Evolutionary conservation across 1,139 yeast genomes (phyloP).

Genomic region (Komagataea norvegica): DNA sequence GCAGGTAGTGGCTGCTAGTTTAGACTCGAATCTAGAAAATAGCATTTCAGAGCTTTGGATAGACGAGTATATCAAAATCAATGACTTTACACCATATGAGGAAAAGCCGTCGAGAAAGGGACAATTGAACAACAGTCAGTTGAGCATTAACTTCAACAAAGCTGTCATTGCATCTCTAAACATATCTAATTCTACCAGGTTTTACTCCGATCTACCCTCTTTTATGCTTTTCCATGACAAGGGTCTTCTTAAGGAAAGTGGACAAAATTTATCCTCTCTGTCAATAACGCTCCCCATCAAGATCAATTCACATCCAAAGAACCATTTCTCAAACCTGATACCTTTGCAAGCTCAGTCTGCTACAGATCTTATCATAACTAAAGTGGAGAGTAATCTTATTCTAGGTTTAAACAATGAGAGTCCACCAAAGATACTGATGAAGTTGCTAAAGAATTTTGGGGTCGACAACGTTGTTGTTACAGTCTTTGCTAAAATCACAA

Average conservation of each 20-base stretch:
- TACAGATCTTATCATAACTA: conserved; percentile 1
- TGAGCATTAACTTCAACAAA: background rate
- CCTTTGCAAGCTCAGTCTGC: background rate
- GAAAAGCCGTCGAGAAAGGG: background rate
- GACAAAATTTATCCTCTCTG: conserved; percentile 1
- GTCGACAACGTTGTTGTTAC: background rate
- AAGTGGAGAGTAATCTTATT: conserved; percentile 8
- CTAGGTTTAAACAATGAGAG: conserved; percentile 2
- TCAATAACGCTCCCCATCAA: conserved; percentile 5
- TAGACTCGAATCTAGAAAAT: conserved; percentile 4
- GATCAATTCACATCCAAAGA: background rate
- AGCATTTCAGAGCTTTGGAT: conserved; percentile 7
- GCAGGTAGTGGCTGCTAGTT: conserved; percentile 1
- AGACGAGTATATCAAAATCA: background rate
- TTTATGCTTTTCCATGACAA: conserved; percentile 1
- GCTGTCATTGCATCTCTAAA: background rate
- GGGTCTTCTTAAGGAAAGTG: background rate
- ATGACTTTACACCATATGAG: too few relatives aligned
- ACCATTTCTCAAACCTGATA: conserved; percentile 2
- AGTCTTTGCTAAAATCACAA: conserved; percentile 5
- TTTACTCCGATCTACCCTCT: conserved; percentile 1
- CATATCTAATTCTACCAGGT: conserved; percentile 4
- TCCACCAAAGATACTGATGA: conserved; percentile 7
- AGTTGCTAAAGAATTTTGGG: background rate
- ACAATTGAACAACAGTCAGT: background rate